These are phyloP conservation scores for Penicillium glabrum DNA, from an alignment of 2,329 filamentous ascomycete species.

Conservation along the genomic window DNA sequence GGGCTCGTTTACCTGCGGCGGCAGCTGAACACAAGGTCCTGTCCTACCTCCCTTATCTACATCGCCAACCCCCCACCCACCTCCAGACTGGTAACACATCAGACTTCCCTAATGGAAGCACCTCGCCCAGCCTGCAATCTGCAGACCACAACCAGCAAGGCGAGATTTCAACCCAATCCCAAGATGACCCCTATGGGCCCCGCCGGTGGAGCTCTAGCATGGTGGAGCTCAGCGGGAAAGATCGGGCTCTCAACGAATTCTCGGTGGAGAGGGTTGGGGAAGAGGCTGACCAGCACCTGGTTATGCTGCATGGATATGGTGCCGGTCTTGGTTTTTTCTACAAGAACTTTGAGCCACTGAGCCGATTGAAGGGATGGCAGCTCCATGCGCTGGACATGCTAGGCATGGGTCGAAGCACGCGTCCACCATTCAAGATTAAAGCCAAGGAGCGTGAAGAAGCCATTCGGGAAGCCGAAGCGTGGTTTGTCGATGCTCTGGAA, in stretches of 20 bases:
- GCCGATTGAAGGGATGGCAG: slow-evolving; percentile 76
- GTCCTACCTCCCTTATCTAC: slow-evolving; percentile 78
- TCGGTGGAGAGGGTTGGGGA: slow-evolving; percentile 83
- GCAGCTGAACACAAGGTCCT: slow-evolving; percentile 87
- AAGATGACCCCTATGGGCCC: slow-evolving; percentile 76
- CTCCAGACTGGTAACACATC: slow-evolving; percentile 57
- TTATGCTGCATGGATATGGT: slow-evolving; percentile 96
- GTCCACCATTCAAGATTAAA: slow-evolving; percentile 80
- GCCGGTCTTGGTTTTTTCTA: slow-evolving; percentile 97
- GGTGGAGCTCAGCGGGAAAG: slow-evolving; percentile 79
- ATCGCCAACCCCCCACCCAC: slow-evolving; percentile 65
- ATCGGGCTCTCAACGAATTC: slow-evolving; percentile 89
- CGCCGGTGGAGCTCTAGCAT: slow-evolving; percentile 83
- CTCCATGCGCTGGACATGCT: slow-evolving; percentile 93
- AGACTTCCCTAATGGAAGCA: slow-evolving; percentile 24
- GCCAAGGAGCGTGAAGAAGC: slow-evolving; percentile 78
- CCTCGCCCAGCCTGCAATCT: slow-evolving; percentile 32
- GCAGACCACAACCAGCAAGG: slow-evolving; percentile 39
- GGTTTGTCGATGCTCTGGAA: slow-evolving; percentile 94
- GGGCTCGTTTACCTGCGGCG: slow-evolving; percentile 78
- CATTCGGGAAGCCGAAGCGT: slow-evolving; percentile 85
- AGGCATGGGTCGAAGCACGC: slow-evolving; percentile 86
- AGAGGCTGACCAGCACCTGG: slow-evolving; percentile 76
- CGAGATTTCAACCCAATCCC: slow-evolving; percentile 50
- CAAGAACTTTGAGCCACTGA: slow-evolving; percentile 91